A percentile compares a stretch with the other conserved stretches of the same genome.
Evolutionary conservation across 306 rosid genomes (phyloP).

Genomic region (Quercus alba): DNA sequence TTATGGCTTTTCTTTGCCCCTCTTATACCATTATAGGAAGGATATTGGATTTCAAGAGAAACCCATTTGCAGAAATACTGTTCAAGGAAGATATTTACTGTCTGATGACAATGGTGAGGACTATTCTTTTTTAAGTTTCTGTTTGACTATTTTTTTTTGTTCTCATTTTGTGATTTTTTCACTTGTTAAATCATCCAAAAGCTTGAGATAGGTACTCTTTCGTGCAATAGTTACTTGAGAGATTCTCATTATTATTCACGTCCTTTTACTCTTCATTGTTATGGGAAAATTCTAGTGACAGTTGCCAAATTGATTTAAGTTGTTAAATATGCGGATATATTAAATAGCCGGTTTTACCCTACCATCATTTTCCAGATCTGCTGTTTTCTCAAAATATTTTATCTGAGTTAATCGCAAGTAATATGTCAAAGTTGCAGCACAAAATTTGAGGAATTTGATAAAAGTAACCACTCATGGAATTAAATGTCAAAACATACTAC

Average conservation of each 20-base stretch:
- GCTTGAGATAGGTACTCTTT: background rate
- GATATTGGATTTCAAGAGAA: constrained; percentile 48
- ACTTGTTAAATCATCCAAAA: background rate
- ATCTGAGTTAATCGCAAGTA: background rate
- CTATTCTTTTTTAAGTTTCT: constrained; percentile 6
- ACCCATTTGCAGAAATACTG: constrained; percentile 61
- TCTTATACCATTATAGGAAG: constrained; percentile 38
- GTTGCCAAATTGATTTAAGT: background rate
- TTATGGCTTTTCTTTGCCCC: background rate
- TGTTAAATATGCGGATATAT: background rate
- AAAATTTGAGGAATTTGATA: background rate
- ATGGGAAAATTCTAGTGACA: background rate
- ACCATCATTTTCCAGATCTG: background rate
- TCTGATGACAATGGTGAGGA: constrained; percentile 70
- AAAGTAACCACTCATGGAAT: background rate
- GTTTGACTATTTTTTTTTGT: background rate
- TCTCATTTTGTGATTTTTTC: background rate
- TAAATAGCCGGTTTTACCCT: background rate
- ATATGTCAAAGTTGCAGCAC: background rate
- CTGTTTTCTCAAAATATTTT: background rate
- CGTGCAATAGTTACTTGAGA: background rate
- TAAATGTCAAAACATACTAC: background rate
- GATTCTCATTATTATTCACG: background rate
- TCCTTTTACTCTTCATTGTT: background rate
- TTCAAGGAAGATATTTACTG: constrained; percentile 79